These are phyloP conservation scores for Pseudopithomyces chartarum DNA, from an alignment of 2,329 filamentous ascomycete species.

Conservation along the genomic window DNA sequence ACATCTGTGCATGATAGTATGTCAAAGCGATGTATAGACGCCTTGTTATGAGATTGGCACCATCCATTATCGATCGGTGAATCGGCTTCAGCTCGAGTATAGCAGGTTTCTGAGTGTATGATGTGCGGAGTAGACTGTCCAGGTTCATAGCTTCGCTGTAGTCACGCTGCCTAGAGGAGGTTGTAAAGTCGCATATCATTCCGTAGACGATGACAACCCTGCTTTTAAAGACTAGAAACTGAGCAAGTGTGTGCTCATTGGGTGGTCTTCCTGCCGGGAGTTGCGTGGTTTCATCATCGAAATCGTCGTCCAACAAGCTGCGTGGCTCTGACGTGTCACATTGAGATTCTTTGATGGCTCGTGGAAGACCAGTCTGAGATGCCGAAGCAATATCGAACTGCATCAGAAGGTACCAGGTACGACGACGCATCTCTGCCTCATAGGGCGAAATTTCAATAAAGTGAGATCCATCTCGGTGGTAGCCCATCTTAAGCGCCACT, in stretches of 20 bases:
- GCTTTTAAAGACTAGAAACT: not conserved
- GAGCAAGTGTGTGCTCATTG: not conserved
- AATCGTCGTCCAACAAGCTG: not conserved
- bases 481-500: constrained; percentile 2
- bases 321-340: not conserved
- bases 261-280: not conserved
- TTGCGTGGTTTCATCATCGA: not conserved
- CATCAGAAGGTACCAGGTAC: not conserved
- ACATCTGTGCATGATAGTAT: not conserved
- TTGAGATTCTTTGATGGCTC: not conserved
- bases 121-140: not conserved
- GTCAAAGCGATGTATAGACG: not conserved
- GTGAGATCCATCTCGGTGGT: not conserved
- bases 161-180: not conserved
- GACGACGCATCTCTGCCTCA: not conserved
- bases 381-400: not conserved
- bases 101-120: not conserved
- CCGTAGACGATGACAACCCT: not conserved
- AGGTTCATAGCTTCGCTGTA: not conserved
- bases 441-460: not conserved
- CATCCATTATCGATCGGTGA: not conserved
- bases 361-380: not conserved
- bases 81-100: not conserved
- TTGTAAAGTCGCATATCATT: constrained; percentile 1
- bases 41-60: not conserved